Evolutionary conservation across 768 basidiomycete species (phyloP), one percentile per base, ranked within the genome.

Genomic region (Termitomyces sp.): DNA sequence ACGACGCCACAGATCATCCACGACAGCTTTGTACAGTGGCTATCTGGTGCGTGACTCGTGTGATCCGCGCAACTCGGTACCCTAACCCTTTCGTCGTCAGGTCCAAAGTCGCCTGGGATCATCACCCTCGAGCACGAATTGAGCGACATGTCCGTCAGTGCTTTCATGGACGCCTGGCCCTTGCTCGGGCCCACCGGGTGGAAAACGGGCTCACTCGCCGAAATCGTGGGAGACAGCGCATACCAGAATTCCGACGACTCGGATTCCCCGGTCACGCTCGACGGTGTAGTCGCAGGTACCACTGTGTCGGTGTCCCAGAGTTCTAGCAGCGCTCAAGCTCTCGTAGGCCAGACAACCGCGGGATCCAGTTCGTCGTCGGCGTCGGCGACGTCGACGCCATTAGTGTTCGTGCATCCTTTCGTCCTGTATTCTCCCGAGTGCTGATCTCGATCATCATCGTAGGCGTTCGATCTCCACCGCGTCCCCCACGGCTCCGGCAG

Each of bases 81-180:
- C 42, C 56, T 18, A 37, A 54, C 37, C 39, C 54, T 54, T 22
- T 51, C 55, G 6, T 54, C 2, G 5, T 1, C 20, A 75, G 88
- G 85, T 31, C 73, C 88, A 49, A 92, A 93, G 69, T 74, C 70
- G 10, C 87, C 91, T 3, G 95, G 95, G 34, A 80, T 95, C 24
- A 77, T 92, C 60, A 77, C 92, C 55, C 79, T 97, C 58, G 88
- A 96, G 69, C 95, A 98, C 70, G 94, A 97, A 72, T 73, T 87
- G 24, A 79, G 77, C 33, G 72, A 81, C 44, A 68, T 74, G 61
- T 75, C 86, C 33, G 85, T 92, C 22, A 63, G 75, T 37, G 82
- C 83, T 4, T 95, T 94, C 72, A 83, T 87, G 0, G 72, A 73
- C 42, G 80, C 81, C 8, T 91, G 80, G 68, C 84, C 87, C 3